phyloP scores from a whole-genome alignment of 257 asterid species.

The Solanum neorickii region DNA sequence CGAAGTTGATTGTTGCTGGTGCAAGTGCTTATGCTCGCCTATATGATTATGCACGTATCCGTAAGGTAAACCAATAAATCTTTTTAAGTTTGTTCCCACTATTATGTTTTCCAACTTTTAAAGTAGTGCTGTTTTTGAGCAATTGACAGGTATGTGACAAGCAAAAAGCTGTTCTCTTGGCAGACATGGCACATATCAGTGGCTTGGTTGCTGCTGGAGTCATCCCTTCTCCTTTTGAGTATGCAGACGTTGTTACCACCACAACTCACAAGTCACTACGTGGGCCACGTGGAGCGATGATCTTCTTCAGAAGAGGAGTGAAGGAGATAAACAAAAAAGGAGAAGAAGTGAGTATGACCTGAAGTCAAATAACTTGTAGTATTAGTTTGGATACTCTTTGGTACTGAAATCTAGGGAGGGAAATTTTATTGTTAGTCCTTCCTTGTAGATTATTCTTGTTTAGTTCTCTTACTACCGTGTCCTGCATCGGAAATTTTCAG shows the following conservation, averaged over 20 bases:
- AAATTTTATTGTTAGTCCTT: background rate
- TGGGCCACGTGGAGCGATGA: conserved; percentile 99
- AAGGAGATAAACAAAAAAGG: conserved; percentile 88
- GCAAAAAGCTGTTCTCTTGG: conserved; percentile 79
- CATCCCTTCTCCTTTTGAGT: conserved; percentile 91
- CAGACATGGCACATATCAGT: conserved; percentile 99
- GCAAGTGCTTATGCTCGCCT: conserved; percentile 98
- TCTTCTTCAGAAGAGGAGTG: conserved; percentile 82
- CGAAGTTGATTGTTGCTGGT: conserved; percentile 92
- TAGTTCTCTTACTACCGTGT: background rate
- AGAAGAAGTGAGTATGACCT: conserved; percentile 55
- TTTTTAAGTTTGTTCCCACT: background rate
- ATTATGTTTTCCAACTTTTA: background rate
- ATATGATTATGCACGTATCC: conserved; percentile 83
- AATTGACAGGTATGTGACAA: conserved; percentile 80
- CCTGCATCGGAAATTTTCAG: background rate
- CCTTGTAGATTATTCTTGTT: background rate
- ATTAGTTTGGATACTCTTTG: background rate
- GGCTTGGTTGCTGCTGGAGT: conserved; percentile 98
- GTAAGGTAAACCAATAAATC: conserved; percentile 41
- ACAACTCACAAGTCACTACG: conserved; percentile 96
- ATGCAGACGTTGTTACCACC: conserved; percentile 93
- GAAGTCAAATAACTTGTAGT: background rate
- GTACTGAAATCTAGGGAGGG: background rate
- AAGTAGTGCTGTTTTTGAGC: background rate